Conservation (phyloP, 2,329 filamentous ascomycete genomes). For the Aspergillus nomiae region DNA sequence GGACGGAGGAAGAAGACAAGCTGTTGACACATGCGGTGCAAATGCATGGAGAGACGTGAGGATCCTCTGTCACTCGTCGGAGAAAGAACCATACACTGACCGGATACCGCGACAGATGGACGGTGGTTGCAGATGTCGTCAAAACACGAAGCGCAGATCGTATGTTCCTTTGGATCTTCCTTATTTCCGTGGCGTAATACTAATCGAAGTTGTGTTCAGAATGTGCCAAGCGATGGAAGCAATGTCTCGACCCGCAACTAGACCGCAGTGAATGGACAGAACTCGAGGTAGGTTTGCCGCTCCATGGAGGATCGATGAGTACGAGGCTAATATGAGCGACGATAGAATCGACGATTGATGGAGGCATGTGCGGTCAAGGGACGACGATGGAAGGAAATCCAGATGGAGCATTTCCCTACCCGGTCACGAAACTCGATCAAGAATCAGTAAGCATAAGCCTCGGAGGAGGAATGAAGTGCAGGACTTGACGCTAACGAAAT, state of each 20-base stretch:
- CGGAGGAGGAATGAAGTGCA: background rate
- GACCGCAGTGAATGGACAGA: constrained; percentile 1
- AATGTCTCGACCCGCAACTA: background rate
- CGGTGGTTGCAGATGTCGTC: background rate
- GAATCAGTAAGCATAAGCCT: background rate
- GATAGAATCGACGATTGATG: background rate
- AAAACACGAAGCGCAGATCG: constrained; percentile 2
- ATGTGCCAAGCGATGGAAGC: constrained; percentile 1
- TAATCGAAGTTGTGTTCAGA: background rate
- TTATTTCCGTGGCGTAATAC: background rate
- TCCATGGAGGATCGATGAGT: background rate
- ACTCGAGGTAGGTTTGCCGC: background rate
- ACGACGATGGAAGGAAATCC: background rate
- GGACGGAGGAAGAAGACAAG: constrained; percentile 6
- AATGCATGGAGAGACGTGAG: background rate
- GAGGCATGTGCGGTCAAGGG: background rate
- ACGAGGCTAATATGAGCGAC: background rate
- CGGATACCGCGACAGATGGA: background rate
- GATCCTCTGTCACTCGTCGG: background rate
- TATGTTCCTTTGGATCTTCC: background rate
- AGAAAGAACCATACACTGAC: background rate
- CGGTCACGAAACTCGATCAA: background rate
- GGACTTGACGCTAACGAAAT: background rate
- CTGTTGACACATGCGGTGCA: background rate
- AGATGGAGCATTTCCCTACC: background rate